Evolutionary conservation across 2,329 filamentous ascomycete genomes (phyloP).

Genomic region (Plenodomus tracheiphilus): DNA sequence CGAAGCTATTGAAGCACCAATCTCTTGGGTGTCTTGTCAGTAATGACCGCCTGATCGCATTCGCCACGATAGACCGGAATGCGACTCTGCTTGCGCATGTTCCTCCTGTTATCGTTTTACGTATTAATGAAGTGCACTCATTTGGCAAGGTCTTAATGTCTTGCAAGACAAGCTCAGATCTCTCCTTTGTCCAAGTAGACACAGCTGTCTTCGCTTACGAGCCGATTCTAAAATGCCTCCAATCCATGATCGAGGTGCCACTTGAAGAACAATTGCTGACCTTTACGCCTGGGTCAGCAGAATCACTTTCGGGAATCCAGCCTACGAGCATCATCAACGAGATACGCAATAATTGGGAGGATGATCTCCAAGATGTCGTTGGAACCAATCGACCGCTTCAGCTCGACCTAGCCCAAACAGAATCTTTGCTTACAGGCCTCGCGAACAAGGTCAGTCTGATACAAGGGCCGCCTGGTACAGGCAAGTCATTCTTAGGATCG

Average conservation of each 20-base stretch:
- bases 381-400: conserved; percentile 28
- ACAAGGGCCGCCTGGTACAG: conserved; percentile 74
- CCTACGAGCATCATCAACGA: conserved; percentile 26
- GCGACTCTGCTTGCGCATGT: conserved; percentile 46
- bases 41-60: conserved; percentile 58
- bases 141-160: conserved; percentile 52
- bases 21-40: conserved; percentile 65
- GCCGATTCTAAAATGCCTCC: conserved; percentile 64
- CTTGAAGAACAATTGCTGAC: conserved; percentile 59
- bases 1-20: conserved; percentile 60
- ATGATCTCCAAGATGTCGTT: conserved; percentile 25
- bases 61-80: conserved; percentile 63
- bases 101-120: conserved; percentile 56
- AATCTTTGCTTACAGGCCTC: conserved; percentile 61
- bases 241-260: conserved; percentile 60
- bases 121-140: conserved; percentile 53
- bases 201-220: conserved; percentile 71
- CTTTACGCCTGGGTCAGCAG: conserved; percentile 12
- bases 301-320: conserved; percentile 27
- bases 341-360: conserved; percentile 19
- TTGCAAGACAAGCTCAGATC: conserved; percentile 25
- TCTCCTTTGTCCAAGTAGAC: conserved; percentile 63
- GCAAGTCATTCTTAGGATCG: conserved; percentile 75
- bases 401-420: conserved; percentile 59
- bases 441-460: conserved; percentile 61